These are phyloP conservation scores for Emiliania huxleyi DNA, from an alignment of 78 protist genomes.

Conservation along the genomic window DNA sequence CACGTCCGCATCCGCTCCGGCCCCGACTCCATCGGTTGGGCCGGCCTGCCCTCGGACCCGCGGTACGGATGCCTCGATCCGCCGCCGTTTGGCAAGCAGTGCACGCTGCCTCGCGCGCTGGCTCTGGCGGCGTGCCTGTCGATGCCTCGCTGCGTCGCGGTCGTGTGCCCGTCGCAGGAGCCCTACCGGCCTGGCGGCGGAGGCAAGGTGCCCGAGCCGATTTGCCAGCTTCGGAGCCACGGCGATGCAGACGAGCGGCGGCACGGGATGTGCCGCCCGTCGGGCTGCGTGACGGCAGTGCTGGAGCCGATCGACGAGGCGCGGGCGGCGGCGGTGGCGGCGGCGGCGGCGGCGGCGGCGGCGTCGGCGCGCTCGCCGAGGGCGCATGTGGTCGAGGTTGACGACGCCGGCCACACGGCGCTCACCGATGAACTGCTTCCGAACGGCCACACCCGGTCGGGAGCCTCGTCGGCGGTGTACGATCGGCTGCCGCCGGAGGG, in stretches of 20 bases:
- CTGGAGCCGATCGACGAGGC: too few species aligned
- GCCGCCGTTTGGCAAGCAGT: slow-evolving; percentile 6
- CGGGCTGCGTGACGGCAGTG: not conserved
- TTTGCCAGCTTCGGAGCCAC: not conserved
- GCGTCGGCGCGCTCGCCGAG: too few species aligned
- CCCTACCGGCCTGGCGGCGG: not conserved
- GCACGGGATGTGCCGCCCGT: not conserved
- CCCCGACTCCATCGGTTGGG: not conserved
- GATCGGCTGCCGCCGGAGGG: too few species aligned
- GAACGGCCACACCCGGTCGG: too few species aligned
- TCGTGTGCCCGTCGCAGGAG: not conserved
- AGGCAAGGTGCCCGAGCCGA: not conserved
- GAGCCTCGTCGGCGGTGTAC: too few species aligned
- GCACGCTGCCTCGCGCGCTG: not conserved
- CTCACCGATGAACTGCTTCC: too few species aligned
- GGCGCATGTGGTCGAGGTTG: too few species aligned
- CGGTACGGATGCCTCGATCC: not conserved
- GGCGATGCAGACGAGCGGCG: not conserved
- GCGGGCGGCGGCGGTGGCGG: too few species aligned
- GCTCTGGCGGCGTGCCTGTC: not conserved
- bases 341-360: too few species aligned
- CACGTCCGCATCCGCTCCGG: not conserved
- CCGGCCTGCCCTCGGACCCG: not conserved
- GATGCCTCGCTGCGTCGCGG: not conserved
- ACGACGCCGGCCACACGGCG: too few species aligned